These are phyloP conservation scores for Phragmites australis DNA, from an alignment of 176 grass and related monocot species.

Conservation along the genomic window DNA sequence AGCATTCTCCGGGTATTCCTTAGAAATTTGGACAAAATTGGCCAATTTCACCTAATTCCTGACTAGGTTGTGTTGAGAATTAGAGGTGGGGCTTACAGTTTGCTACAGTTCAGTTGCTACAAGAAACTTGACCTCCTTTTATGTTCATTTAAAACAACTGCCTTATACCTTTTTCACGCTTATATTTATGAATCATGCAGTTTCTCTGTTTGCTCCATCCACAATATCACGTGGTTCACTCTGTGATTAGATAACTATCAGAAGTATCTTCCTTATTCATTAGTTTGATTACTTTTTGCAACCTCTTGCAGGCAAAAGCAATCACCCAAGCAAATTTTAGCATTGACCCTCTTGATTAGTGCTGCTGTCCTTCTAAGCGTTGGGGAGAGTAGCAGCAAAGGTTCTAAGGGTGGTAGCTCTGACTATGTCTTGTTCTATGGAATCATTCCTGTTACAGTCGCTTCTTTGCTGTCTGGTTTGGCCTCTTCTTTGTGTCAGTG, in stretches of 20 bases:
- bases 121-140: slow-evolving; percentile 7
- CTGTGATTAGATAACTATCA: neutral
- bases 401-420: slow-evolving; percentile 45
- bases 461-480: slow-evolving; percentile 82
- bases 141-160: slow-evolving; percentile 11
- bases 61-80: neutral
- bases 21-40: neutral
- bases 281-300: slow-evolving; percentile 10
- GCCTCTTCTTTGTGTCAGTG: slow-evolving; percentile 93
- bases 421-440: slow-evolving; percentile 78
- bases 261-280: slow-evolving; percentile 10
- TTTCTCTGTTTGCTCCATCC: neutral
- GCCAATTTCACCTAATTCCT: neutral
- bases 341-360: slow-evolving; percentile 70
- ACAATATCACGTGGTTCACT: slow-evolving; percentile 13
- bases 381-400: slow-evolving; percentile 73
- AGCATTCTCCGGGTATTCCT: neutral
- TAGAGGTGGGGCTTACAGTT: neutral
- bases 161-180: neutral
- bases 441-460: slow-evolving; percentile 85
- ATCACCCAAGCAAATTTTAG: slow-evolving; percentile 72
- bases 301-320: slow-evolving; percentile 77
- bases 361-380: slow-evolving; percentile 84
- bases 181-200: no score
- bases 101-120: neutral